phyloP scores from a whole-genome alignment of 2,329 filamentous ascomycete species.

The Lasiodiplodia gonubiensis region DNA sequence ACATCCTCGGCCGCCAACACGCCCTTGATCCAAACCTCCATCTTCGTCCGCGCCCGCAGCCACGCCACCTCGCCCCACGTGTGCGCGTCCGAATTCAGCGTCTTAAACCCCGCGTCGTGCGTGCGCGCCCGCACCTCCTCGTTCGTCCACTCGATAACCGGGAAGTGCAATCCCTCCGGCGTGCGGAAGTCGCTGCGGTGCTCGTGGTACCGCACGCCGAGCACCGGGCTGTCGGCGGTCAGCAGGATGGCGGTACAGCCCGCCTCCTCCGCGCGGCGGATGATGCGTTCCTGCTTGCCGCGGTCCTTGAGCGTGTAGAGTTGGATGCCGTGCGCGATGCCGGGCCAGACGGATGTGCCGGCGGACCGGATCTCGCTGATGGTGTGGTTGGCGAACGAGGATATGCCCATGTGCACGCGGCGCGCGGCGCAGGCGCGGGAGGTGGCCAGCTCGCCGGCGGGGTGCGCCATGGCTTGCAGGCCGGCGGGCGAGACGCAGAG shows the following conservation, averaged over 20 bases:
- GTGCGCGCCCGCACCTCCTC: constrained; percentile 36
- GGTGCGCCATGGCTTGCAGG: constrained; percentile 52
- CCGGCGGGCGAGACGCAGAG: constrained; percentile 51
- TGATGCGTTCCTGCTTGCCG: constrained; percentile 52
- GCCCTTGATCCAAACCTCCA: constrained; percentile 48
- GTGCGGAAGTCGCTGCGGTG: constrained; percentile 28
- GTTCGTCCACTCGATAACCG: constrained; percentile 35
- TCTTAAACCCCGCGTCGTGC: constrained; percentile 39
- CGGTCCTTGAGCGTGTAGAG: constrained; percentile 52
- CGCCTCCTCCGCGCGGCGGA: not conserved
- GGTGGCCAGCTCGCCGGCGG: constrained; percentile 51
- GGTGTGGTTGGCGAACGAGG: constrained; percentile 48
- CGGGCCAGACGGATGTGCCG: constrained; percentile 43
- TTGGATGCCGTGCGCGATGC: constrained; percentile 47
- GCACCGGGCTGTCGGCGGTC: constrained; percentile 3
- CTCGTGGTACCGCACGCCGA: constrained; percentile 4
- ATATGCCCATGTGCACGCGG: constrained; percentile 45
- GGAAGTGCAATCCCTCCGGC: constrained; percentile 35
- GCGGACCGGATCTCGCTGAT: constrained; percentile 52
- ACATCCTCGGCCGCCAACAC: constrained; percentile 59
- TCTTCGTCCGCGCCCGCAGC: constrained; percentile 30
- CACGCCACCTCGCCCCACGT: constrained; percentile 34
- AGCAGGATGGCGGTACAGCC: not conserved
- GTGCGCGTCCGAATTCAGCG: constrained; percentile 37
- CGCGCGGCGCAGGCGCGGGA: constrained; percentile 47